These are phyloP conservation scores for Nakazawaea anatomiae DNA, from an alignment of 805 yeast genomes.

Conservation along the genomic window DNA sequence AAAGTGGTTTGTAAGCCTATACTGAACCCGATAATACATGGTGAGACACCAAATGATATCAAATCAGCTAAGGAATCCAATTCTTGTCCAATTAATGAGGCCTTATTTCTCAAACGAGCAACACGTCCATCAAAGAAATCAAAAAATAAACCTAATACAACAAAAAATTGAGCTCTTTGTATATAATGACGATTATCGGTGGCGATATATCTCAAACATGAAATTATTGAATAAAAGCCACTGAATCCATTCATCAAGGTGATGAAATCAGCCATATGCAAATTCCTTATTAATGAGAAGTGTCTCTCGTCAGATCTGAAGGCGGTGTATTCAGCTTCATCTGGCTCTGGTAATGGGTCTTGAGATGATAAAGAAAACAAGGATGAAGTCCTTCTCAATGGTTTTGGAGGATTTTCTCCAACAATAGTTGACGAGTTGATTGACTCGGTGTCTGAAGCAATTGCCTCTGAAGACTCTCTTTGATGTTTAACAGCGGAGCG, in stretches of 20 bases:
- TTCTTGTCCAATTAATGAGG: constrained; percentile 95
- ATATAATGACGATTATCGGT: constrained; percentile 66
- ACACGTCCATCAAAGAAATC: constrained; percentile 97
- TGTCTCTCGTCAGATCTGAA: constrained; percentile 83
- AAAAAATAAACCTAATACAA: constrained; percentile 86
- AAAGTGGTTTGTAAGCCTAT: constrained; percentile 82
- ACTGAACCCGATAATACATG: constrained; percentile 87
- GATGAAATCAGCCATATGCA: constrained; percentile 95
- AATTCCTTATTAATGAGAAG: constrained; percentile 75
- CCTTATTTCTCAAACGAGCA: constrained; percentile 87
- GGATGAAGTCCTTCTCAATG: constrained; percentile 48
- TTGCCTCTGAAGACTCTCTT: neutral
- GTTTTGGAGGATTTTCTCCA: constrained; percentile 11
- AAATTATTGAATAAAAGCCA: constrained; percentile 86
- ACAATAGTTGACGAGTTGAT: neutral
- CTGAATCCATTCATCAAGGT: constrained; percentile 91
- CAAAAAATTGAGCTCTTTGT: constrained; percentile 83
- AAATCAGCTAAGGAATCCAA: constrained; percentile 94
- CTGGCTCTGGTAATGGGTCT: constrained; percentile 72
- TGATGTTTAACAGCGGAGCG: neutral
- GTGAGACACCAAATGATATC: constrained; percentile 92
- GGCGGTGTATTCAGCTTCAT: constrained; percentile 67
- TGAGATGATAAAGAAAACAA: constrained; percentile 44
- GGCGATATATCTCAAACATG: constrained; percentile 74
- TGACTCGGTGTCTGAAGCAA: constrained; percentile 7